Evolutionary conservation across 176 grass and related monocot species (phyloP), one percentile per base, ranked within the genome.

Genomic region (Leersia perrieri): DNA sequence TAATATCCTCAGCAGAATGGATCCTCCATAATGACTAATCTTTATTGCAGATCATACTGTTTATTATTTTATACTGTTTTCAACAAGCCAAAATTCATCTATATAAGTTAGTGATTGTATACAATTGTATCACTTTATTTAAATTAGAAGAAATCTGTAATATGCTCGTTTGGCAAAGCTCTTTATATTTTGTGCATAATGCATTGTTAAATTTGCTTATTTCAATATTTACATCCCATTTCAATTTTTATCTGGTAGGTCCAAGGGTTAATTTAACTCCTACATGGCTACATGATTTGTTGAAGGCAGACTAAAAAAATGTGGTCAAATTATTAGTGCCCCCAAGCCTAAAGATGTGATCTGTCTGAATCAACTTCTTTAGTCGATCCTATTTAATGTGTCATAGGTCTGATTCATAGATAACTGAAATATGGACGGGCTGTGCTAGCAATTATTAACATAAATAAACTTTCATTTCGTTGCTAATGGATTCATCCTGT

Each of bases 191-290:
- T 31, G 14, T 80, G 44, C 15, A 25, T 30, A 33, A 10, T 69
- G 42, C 27, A 55, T 69, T 78, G 60, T 33, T 78, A 58, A 6
- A 14, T 77, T 79, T 67, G 3, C 22, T 53, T 51, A 45, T 79
- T 53, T 53, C 25, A 79, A 1, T 23, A 27, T 79, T 67, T 26
- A 11, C 30, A 28, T 68, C 66, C n/a, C 77, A 80, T 55, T 68
- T 33, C 33, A 28, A 38, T 38, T 66, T 47, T 57, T 68, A 68
- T 34, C 5, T 0, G 33, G 23, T 23, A 22, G 33, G 11, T n/a
- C 20, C 0, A 1, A 38, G 22, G 33, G 2, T 1, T 34, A 38
- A 68, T 23, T 68, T 25, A 25, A 39, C 20, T 25, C 11, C 23
- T 39, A 68, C 10, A 68, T 39, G 20, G 23, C 44, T 14, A 9